Percentiles rank a stretch among this genome's conserved stretches.
phyloP scores from a whole-genome alignment of 1,139 yeast species.

The Blastobotrys persicus region DNA sequence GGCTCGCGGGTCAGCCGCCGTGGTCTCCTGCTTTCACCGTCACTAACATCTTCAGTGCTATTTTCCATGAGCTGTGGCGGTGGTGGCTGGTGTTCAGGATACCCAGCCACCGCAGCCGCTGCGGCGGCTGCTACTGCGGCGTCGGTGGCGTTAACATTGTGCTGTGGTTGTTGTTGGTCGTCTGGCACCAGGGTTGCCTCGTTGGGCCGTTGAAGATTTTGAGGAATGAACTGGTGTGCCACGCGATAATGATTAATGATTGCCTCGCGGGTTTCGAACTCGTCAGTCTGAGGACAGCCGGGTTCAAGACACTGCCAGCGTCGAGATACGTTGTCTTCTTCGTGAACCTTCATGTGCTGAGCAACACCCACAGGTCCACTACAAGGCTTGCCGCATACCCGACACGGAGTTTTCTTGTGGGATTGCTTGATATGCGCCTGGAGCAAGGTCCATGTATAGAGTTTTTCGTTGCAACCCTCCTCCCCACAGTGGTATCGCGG shows the following conservation, averaged over 20 bases:
- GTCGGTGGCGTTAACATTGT: constrained; percentile 9
- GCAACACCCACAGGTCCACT: constrained; percentile 68
- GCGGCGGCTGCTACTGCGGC: background rate
- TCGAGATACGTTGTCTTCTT: constrained; percentile 17
- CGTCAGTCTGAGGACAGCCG: constrained; percentile 14
- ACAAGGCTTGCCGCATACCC: constrained; percentile 67
- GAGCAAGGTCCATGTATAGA: constrained; percentile 74
- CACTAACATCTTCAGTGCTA: no score
- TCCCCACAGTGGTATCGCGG: constrained; percentile 49
- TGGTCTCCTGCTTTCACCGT: constrained; percentile 12
- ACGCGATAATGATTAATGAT: constrained; percentile 45
- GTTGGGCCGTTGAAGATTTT: constrained; percentile 18
- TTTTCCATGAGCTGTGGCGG: no score
- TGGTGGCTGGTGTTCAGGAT: constrained; percentile 1
- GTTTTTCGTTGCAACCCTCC: constrained; percentile 60
- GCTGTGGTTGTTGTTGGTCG: constrained; percentile 15
- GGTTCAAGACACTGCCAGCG: constrained; percentile 25
- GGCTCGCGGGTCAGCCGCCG: constrained; percentile 20
- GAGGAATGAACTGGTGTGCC: constrained; percentile 38
- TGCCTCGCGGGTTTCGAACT: constrained; percentile 31
- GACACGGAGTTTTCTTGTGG: constrained; percentile 71
- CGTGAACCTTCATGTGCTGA: constrained; percentile 53
- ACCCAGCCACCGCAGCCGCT: constrained; percentile 12
- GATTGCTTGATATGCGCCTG: constrained; percentile 68
- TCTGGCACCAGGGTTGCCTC: constrained; percentile 7